Evolutionary conservation across 2,329 filamentous ascomycete genomes (phyloP).

Genomic region (Pleomassaria siparia): DNA sequence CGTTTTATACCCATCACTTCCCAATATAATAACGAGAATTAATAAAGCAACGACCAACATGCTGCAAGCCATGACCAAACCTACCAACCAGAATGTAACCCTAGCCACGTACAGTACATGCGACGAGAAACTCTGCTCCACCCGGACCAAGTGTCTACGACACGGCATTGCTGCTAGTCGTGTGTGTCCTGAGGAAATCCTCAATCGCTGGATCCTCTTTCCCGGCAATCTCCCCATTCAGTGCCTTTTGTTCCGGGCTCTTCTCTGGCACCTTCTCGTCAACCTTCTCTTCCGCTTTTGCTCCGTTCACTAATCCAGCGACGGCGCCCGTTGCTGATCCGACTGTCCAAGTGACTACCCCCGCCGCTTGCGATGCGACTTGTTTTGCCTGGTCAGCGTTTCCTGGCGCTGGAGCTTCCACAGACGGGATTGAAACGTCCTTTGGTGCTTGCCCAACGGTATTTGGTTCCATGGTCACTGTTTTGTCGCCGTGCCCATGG

Average conservation of each 20-base stretch:
- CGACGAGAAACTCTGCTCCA: too few species aligned
- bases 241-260: constrained; percentile 31
- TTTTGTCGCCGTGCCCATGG: constrained; percentile 49
- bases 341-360: constrained; percentile 30
- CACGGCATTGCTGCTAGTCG: too few species aligned
- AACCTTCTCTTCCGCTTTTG: constrained; percentile 24
- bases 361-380: constrained; percentile 33
- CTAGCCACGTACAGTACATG: too few species aligned
- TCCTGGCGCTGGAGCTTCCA: constrained; percentile 36
- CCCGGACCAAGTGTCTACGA: too few species aligned
- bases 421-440: constrained; percentile 43
- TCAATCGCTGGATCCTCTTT: constrained; percentile 33
- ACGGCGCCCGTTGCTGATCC: constrained; percentile 30
- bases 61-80: too few species aligned
- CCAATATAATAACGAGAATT: too few species aligned
- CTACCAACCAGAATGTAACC: too few species aligned
- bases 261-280: constrained; percentile 20
- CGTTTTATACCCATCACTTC: too few species aligned
- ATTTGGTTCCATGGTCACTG: constrained; percentile 49
- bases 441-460: constrained; percentile 54
- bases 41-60: too few species aligned
- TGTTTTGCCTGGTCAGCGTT: constrained; percentile 49
- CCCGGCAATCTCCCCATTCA: constrained; percentile 33
- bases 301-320: constrained; percentile 24
- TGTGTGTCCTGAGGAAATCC: constrained; percentile 34